phyloP scores from a whole-genome alignment of 1,284 basidiomycete genomes.

The Cystobasidiaceae sp. region DNA sequence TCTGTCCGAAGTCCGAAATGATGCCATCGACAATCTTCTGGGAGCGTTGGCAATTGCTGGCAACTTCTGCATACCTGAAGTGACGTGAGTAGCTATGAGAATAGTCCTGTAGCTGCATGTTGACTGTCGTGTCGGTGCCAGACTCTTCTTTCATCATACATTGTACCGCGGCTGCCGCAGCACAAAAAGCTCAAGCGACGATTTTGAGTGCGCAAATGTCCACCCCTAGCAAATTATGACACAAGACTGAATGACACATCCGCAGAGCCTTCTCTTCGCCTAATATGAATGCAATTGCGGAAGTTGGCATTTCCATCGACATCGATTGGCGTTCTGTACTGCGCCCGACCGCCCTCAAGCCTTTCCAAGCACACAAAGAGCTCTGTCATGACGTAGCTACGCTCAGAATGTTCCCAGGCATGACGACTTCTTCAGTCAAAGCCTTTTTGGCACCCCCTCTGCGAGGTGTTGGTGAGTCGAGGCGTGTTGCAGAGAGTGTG shows the following conservation, averaged over 20 bases:
- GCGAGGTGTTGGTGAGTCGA: constrained; percentile 50
- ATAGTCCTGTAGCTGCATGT: constrained; percentile 50
- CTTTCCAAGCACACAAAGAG: constrained; percentile 77
- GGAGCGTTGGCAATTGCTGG: constrained; percentile 83
- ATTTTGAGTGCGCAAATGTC: constrained; percentile 53
- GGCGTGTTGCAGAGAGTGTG: not conserved
- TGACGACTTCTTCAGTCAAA: constrained; percentile 63
- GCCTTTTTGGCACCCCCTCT: constrained; percentile 68
- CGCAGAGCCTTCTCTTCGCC: constrained; percentile 69
- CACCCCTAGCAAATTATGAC: not conserved
- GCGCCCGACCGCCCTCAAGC: constrained; percentile 65
- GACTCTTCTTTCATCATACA: constrained; percentile 78
- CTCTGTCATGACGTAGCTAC: constrained; percentile 71
- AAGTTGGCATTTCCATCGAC: constrained; percentile 84
- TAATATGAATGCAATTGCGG: constrained; percentile 76
- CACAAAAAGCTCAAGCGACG: constrained; percentile 74
- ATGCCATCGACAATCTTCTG: constrained; percentile 82
- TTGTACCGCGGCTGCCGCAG: constrained; percentile 76
- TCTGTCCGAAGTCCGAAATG: constrained; percentile 65
- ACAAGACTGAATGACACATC: not conserved
- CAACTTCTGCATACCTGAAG: constrained; percentile 77
- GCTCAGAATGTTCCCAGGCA: constrained; percentile 79
- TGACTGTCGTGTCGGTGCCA: not conserved
- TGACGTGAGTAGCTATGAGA: constrained; percentile 34
- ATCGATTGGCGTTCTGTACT: constrained; percentile 81